Conservation (phyloP, 2,329 filamentous ascomycete species). For the Xylaria digitata region DNA sequence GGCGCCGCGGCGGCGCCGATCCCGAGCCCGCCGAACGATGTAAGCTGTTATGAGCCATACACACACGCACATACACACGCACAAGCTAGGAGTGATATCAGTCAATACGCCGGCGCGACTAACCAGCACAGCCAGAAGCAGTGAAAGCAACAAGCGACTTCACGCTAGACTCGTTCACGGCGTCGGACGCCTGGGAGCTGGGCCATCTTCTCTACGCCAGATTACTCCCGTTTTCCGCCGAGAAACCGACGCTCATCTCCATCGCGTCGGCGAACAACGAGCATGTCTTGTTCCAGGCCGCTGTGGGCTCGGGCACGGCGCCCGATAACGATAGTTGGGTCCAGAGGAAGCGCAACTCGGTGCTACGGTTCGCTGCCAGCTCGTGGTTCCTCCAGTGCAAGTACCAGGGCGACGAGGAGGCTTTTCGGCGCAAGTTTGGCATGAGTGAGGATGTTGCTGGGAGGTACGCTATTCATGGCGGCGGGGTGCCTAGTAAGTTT, state of each 20-base stretch:
- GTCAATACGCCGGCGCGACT: neutral
- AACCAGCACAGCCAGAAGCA: constrained; percentile 42
- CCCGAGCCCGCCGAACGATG: constrained; percentile 35
- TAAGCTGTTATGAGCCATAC: constrained; percentile 4
- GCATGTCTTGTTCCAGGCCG: constrained; percentile 77
- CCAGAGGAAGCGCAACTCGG: constrained; percentile 75
- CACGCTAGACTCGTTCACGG: constrained; percentile 66
- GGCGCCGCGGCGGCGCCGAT: constrained; percentile 29
- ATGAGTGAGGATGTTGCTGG: constrained; percentile 66
- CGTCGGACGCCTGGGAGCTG: constrained; percentile 72
- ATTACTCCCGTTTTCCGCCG: constrained; percentile 62
- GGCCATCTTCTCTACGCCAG: constrained; percentile 72
- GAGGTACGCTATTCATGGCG: constrained; percentile 81
- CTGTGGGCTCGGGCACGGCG: constrained; percentile 72
- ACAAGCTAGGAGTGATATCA: too few species aligned
- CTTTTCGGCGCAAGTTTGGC: constrained; percentile 73
- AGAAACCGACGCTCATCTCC: constrained; percentile 68
- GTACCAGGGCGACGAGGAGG: constrained; percentile 70
- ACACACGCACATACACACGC: too few species aligned
- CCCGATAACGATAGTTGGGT: constrained; percentile 81
- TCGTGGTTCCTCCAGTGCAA: constrained; percentile 80
- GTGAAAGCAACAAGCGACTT: constrained; percentile 56
- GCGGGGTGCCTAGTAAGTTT: constrained; percentile 69
- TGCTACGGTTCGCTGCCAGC: constrained; percentile 75
- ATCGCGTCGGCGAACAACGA: constrained; percentile 69